Evolutionary conservation across 192 early-diverging fungal species (phyloP).

Genomic region (Entomortierella parvispora): DNA sequence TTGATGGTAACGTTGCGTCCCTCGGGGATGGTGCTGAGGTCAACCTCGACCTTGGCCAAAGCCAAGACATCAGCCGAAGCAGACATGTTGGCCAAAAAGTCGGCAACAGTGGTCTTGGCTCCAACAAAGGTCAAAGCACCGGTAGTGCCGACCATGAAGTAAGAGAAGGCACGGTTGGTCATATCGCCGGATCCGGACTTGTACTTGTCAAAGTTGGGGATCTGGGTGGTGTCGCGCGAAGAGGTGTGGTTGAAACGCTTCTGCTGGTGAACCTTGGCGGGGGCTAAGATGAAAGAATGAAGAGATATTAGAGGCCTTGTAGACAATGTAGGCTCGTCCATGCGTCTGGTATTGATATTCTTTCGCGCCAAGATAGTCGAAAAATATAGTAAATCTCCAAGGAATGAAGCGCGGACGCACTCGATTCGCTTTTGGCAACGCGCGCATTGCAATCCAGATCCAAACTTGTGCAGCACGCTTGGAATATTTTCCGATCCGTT

Average conservation of each 20-base stretch:
- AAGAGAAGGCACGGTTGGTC: conserved; percentile 83
- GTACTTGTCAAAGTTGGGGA: conserved; percentile 84
- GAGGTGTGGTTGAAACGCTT: conserved; percentile 57
- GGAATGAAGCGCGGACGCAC: too few relatives aligned
- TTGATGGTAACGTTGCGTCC: conserved; percentile 98
- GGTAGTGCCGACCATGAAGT: conserved; percentile 94
- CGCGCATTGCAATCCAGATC: too few relatives aligned
- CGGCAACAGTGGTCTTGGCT: conserved; percentile 90
- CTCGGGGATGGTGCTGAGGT: conserved; percentile 90
- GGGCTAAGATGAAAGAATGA: conserved; percentile 8
- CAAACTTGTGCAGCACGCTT: too few relatives aligned
- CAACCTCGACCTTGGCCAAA: conserved; percentile 97
- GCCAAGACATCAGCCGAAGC: conserved; percentile 98
- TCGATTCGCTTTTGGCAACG: too few relatives aligned
- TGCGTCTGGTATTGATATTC: neutral
- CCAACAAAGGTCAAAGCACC: conserved; percentile 83
- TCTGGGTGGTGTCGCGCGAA: conserved; percentile 64
- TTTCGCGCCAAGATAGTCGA: too few relatives aligned
- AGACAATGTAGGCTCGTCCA: neutral
- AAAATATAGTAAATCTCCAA: too few relatives aligned
- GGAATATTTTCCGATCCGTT: too few relatives aligned
- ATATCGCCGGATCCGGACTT: conserved; percentile 67
- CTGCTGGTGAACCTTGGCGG: conserved; percentile 43
- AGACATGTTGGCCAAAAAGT: conserved; percentile 85
- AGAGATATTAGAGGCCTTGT: neutral